A percentile compares a stretch with the other conserved stretches of the same genome.
These are phyloP conservation scores for Polymyxa betae DNA, from an alignment of 208 protist genomes.

Conservation along the genomic window DNA sequence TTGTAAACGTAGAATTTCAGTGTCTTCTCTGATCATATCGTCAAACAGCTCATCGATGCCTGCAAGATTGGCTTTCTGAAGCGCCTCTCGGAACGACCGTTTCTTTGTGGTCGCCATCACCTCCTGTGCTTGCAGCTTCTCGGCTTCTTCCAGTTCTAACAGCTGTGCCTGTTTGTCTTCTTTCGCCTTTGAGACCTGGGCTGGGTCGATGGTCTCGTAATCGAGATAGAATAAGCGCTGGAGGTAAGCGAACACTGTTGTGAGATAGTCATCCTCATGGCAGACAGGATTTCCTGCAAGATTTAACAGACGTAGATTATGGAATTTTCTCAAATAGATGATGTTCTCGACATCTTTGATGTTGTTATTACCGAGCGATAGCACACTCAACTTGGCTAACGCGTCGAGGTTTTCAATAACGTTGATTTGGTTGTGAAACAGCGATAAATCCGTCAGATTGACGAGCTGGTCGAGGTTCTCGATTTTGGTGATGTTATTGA, in stretches of 20 bases:
- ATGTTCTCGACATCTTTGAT: conserved; percentile 82
- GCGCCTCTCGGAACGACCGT: not conserved
- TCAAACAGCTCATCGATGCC: conserved; percentile 51
- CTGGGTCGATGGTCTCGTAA: conserved; percentile 63
- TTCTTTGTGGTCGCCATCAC: not conserved
- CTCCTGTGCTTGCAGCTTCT: conserved; percentile 47
- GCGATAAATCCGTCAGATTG: conserved; percentile 83
- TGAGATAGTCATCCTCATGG: conserved; percentile 67
- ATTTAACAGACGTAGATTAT: conserved; percentile 80
- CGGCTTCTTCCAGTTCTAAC: conserved; percentile 50
- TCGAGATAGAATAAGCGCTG: conserved; percentile 73
- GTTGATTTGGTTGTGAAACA: conserved; percentile 84
- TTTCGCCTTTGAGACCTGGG: conserved; percentile 35
- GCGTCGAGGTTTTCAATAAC: conserved; percentile 76
- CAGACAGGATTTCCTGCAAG: conserved; percentile 59
- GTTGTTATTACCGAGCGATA: conserved; percentile 89
- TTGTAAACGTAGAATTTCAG: conserved; percentile 34
- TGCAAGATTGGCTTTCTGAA: conserved; percentile 48
- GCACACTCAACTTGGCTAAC: conserved; percentile 78
- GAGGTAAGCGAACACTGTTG: conserved; percentile 72
- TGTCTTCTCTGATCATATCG: conserved; percentile 55
- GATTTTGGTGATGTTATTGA: conserved; percentile 88
- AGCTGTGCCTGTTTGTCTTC: conserved; percentile 56
- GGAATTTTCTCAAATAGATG: conserved; percentile 80
- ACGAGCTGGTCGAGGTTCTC: conserved; percentile 80